Conservation (phyloP, 768 basidiomycete genomes). For the Amyloporia xantha region DNA sequence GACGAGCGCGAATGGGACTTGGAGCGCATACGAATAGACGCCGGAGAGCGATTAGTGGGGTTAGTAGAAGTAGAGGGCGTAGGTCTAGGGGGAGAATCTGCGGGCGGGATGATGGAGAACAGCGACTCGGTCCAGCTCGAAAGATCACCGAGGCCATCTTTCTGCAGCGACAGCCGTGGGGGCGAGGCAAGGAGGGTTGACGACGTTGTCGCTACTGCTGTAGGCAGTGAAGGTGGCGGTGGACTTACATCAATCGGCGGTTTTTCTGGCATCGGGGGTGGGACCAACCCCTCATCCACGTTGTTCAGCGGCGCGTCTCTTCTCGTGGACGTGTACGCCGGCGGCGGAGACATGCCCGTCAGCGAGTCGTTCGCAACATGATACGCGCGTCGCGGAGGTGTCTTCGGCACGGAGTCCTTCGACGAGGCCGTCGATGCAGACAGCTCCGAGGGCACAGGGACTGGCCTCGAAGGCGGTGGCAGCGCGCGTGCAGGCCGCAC, state of each 20-base stretch:
- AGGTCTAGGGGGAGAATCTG: background rate
- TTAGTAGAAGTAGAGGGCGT: background rate
- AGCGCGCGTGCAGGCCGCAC: conserved; percentile 8
- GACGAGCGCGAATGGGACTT: conserved; percentile 5
- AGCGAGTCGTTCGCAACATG: conserved; percentile 36
- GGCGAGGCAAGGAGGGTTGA: conserved; percentile 22
- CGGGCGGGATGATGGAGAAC: conserved; percentile 42
- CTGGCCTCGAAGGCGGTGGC: conserved; percentile 5
- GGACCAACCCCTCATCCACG: conserved; percentile 13
- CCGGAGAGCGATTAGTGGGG: background rate
- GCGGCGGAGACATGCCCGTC: conserved; percentile 35
- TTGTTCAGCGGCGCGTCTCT: conserved; percentile 11
- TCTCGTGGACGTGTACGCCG: conserved; percentile 33
- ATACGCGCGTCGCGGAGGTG: conserved; percentile 34
- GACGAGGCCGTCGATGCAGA: background rate
- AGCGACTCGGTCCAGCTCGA: conserved; percentile 49
- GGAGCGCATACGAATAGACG: background rate
- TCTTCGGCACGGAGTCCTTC: conserved; percentile 17
- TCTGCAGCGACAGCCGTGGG: conserved; percentile 51
- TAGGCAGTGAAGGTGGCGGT: background rate
- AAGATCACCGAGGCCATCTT: conserved; percentile 35
- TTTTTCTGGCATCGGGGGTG: conserved; percentile 7
- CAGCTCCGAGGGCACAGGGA: conserved; percentile 5
- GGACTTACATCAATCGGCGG: background rate
- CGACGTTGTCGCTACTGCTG: background rate